phyloP scores from a whole-genome alignment of 257 asterid genomes.

The Scutellaria barbata region DNA sequence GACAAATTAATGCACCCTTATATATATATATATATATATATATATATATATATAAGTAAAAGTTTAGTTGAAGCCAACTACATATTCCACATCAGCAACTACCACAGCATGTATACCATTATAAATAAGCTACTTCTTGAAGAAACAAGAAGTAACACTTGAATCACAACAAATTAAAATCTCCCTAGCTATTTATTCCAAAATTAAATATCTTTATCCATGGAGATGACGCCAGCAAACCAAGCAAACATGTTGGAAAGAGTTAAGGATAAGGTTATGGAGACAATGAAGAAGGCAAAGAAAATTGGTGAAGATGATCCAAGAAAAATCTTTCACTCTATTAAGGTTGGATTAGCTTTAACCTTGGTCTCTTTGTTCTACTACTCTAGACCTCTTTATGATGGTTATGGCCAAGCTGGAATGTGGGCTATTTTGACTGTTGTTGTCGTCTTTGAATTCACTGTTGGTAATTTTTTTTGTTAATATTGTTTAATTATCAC shows the following conservation, averaged over 20 bases:
- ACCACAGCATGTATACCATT: too few species aligned
- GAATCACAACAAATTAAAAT: too few species aligned
- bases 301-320: slow-evolving; percentile 68
- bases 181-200: too few species aligned
- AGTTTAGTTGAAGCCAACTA: too few species aligned
- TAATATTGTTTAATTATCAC: too few species aligned
- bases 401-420: slow-evolving; percentile 61
- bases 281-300: slow-evolving; percentile 24
- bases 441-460: slow-evolving; percentile 63
- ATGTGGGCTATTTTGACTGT: slow-evolving; percentile 78
- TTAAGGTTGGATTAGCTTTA: slow-evolving; percentile 66
- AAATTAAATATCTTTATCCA: background rate
- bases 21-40: too few species aligned
- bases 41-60: too few species aligned
- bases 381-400: slow-evolving; percentile 57
- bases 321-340: slow-evolving; percentile 52
- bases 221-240: background rate
- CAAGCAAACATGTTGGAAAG: slow-evolving; percentile 4
- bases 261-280: slow-evolving; percentile 27
- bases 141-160: too few species aligned
- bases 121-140: too few species aligned
- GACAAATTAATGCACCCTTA: too few species aligned
- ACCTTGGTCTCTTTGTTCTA: slow-evolving; percentile 59
- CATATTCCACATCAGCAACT: too few species aligned
- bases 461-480: slow-evolving; percentile 50